phyloP scores from a whole-genome alignment of 2,329 filamentous ascomycete genomes.

The Coleophoma eucalyptorum region DNA sequence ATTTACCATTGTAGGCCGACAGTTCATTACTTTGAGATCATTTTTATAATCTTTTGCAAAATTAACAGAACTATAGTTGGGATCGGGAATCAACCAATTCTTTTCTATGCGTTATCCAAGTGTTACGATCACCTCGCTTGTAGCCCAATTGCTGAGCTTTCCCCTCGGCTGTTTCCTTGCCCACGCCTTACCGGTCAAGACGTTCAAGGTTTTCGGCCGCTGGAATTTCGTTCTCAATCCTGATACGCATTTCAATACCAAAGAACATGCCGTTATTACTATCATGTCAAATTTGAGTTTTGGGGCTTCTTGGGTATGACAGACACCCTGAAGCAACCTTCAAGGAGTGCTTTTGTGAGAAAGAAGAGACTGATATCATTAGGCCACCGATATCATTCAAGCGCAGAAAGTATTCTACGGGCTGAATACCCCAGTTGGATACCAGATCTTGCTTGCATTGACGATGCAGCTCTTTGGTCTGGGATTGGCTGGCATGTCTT shows the following conservation, averaged over 20 bases:
- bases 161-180: constrained; percentile 56
- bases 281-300: constrained; percentile 53
- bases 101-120: constrained; percentile 6
- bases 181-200: not conserved
- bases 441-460: not conserved
- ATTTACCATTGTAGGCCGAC: constrained; percentile 1
- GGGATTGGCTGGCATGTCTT: not conserved
- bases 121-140: constrained; percentile 6
- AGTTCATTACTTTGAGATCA: not conserved
- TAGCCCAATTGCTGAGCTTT: constrained; percentile 4
- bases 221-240: constrained; percentile 51
- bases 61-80: not conserved
- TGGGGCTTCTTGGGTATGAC: constrained; percentile 29
- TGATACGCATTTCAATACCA: constrained; percentile 59
- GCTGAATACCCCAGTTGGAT: constrained; percentile 31
- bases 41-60: not conserved
- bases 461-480: constrained; percentile 1
- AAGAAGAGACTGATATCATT: not conserved
- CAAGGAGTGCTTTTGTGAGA: constrained; percentile 2
- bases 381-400: constrained; percentile 11
- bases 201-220: constrained; percentile 40
- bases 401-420: constrained; percentile 14
- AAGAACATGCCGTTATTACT: constrained; percentile 62
- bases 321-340: constrained; percentile 24
- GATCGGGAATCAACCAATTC: constrained; percentile 3